Base-by-base conservation (phyloP, 768 basidiomycete species). In the Phlebiopsis flavidoalba region DNA sequence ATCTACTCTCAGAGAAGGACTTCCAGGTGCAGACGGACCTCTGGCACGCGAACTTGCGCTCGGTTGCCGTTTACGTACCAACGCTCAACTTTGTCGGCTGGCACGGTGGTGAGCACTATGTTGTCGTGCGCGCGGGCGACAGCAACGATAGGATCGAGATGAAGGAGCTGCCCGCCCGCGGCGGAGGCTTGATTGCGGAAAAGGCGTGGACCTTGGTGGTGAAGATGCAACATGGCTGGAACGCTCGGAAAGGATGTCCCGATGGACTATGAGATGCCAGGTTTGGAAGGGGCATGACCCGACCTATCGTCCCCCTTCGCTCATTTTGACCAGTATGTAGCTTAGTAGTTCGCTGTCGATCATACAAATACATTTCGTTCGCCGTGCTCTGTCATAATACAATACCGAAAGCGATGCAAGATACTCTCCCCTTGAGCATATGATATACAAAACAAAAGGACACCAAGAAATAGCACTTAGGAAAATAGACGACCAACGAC, bases 171-270 rank as follows among this genome's bases (percentile, higher is more conserved):
- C 85, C 86, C 5, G 73, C 81, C n/a, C n/a, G 45, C 72, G 85
- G 57, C 69, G 83, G 54, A 68, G 83, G 43, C 67, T 86, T 57
- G 86, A 87, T 68, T 86, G 84, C 66, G 84, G 83, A 47, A 85
- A 82, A 64, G 85, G 85, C 35, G 84, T 87, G 19, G 85, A 87
- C 71, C 70, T 87, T 56, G 85, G 85, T 15, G 77, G 79, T 43
- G 82, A 82, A 36, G 85, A 86, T 67, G 83, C 81, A 33, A 77
- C 80, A 48, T 87, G 86, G 86, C 71, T 86, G 69, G 86, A 87
- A 73, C 75, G 85, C 67, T n/a, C n/a, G n/a, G n/a, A n/a, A 88
- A 85, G 73, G 86, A 89, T 64, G 83, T 89, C n/a, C 86, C 86
- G 58, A 86, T 87, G 74, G 86, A 87, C 71, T 88, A 86, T 72